Conservation (phyloP, 2,329 filamentous ascomycete genomes). For the Phyllosticta citrichinensis region DNA sequence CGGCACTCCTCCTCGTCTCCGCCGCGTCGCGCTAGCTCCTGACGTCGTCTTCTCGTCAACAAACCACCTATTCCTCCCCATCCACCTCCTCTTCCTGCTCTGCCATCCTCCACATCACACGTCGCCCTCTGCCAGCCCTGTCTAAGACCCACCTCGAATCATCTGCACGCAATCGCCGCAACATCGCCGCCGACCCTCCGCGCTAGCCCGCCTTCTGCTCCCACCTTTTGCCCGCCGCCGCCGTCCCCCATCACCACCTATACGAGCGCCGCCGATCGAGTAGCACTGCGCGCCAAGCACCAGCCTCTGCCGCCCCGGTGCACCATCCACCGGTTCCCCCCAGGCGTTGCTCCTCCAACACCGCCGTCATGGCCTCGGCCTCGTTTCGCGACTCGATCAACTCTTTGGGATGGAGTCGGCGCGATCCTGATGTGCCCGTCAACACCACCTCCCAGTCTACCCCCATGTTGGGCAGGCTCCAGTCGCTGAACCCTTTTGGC, state of each 20-base stretch:
- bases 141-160: conserved; percentile 28
- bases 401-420: conserved; percentile 86
- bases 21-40: not conserved
- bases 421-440: conserved; percentile 65
- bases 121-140: conserved; percentile 18
- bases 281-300: conserved; percentile 5
- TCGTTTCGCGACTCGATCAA: conserved; percentile 93
- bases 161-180: conserved; percentile 42
- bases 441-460: conserved; percentile 60
- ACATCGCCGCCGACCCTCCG: conserved; percentile 9
- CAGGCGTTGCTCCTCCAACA: not conserved
- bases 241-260: conserved; percentile 3
- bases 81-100: conserved; percentile 7
- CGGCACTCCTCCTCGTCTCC: not conserved
- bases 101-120: conserved; percentile 9
- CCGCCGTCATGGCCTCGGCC: conserved; percentile 62
- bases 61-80: not conserved
- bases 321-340: conserved; percentile 1
- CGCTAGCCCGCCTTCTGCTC: conserved; percentile 6
- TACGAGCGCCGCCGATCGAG: conserved; percentile 7
- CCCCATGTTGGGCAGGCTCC: conserved; percentile 69
- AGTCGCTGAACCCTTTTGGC: conserved; percentile 80
- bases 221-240: conserved; percentile 1
- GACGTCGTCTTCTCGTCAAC: not conserved
- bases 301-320: conserved; percentile 7